A percentile compares a stretch with the other conserved stretches of the same genome.
These are phyloP conservation scores for Psophocarpus tetragonolobus DNA, from an alignment of 306 rosid genomes.

Conservation along the genomic window DNA sequence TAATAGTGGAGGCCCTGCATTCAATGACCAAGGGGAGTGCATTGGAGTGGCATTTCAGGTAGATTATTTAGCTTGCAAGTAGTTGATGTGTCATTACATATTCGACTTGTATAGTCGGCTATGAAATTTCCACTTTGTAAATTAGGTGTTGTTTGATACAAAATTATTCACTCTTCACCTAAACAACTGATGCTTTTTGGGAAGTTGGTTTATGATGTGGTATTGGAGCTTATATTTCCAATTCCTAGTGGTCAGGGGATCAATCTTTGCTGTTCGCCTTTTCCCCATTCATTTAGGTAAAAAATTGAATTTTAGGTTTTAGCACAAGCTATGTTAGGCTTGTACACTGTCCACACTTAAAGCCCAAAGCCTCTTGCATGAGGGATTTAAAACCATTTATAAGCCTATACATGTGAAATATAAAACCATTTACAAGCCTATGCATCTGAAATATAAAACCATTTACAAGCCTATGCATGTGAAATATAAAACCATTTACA, in stretches of 20 bases:
- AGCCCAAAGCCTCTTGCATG: not conserved
- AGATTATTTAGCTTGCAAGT: slow-evolving; percentile 46
- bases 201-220: not conserved
- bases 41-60: slow-evolving; percentile 99
- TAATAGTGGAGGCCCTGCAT: slow-evolving; percentile 99
- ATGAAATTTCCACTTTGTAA: not conserved
- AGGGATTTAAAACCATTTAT: not conserved
- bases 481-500: slow-evolving; percentile 11
- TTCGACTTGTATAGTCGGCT: slow-evolving; percentile 17
- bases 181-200: not conserved
- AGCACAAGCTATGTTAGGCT: not conserved
- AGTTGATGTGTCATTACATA: slow-evolving; percentile 13
- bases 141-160: not conserved
- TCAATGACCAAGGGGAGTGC: slow-evolving; percentile 95
- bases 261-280: not conserved
- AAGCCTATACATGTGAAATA: not conserved
- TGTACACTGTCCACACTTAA: not conserved
- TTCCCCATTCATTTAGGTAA: not conserved
- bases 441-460: too few relatives aligned
- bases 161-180: not conserved
- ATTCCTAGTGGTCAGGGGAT: slow-evolving; percentile 8
- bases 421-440: not conserved
- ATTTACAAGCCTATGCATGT: too few relatives aligned
- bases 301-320: not conserved
- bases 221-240: not conserved